Conservation (phyloP, 2,329 filamentous ascomycete genomes). For the Aspergillus sp. region DNA sequence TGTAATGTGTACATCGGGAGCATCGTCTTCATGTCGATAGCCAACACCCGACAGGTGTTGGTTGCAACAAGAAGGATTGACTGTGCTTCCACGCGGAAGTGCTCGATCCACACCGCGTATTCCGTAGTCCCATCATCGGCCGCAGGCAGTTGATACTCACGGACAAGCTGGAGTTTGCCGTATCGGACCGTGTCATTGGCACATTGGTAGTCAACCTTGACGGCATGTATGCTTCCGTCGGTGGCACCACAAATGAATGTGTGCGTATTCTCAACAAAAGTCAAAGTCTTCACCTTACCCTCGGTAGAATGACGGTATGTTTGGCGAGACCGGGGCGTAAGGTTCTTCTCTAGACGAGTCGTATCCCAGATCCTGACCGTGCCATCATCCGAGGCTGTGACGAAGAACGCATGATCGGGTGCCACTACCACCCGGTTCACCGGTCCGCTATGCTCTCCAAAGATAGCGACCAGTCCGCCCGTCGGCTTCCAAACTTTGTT, state of each 20-base stretch:
- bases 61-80: constrained; percentile 88
- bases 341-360: constrained; percentile 82
- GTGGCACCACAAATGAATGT: constrained; percentile 88
- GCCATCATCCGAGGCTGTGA: constrained; percentile 90
- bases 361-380: constrained; percentile 93
- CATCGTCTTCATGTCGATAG: constrained; percentile 87
- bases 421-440: constrained; percentile 80
- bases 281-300: constrained; percentile 74
- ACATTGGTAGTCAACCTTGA: constrained; percentile 71
- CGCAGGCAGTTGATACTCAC: constrained; percentile 70
- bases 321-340: constrained; percentile 81
- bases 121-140: constrained; percentile 53
- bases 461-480: constrained; percentile 80
- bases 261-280: constrained; percentile 91
- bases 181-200: constrained; percentile 66
- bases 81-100: constrained; percentile 77
- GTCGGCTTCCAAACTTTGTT: constrained; percentile 76
- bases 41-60: constrained; percentile 77
- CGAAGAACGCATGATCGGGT: constrained; percentile 90
- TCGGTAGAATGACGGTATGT: constrained; percentile 74
- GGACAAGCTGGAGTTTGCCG: constrained; percentile 70
- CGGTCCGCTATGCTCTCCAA: constrained; percentile 80
- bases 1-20: constrained; percentile 72
- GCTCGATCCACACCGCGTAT: constrained; percentile 84
- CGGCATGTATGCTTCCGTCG: constrained; percentile 86